Evolutionary conservation across 1,139 yeast genomes (phyloP), one percentile per base, ranked within the genome.

Genomic region (Suhomyces kunorum): DNA sequence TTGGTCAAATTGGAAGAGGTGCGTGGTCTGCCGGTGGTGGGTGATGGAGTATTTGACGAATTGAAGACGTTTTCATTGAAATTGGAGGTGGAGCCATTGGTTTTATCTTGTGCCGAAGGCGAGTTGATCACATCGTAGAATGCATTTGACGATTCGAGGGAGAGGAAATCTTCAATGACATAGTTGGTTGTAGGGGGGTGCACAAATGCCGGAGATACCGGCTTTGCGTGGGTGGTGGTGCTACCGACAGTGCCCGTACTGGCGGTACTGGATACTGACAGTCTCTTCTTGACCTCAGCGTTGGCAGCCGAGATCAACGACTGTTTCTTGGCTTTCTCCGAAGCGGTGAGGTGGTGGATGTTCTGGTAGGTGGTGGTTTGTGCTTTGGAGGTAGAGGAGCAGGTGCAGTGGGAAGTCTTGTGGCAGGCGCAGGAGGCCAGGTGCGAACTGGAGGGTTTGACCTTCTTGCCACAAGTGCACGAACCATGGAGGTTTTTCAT

Each of bases 381-480:
- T 4, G 33, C 42, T 34, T 50, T 47, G 31, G 44, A 37, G n/a
- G 47, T 38, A 18, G 64, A 57, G 36, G 76, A 71, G 56, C 90
- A 84, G 4, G 83, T 74, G 55, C 90, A 84, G 42, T 72, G 73
- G 30, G 78, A 71, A 39, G 71, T 74, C 34, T 71, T 70, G 54
- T 74, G 76, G 53, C 83, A 75, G 24, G 75, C 69, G 59, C 89
- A 83, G 23, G 72, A 74, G 29, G 80, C 72, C 31, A 62, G 56
- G 49, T 72, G 80, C 28, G 47, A 37, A 39, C 57, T 73, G 42
- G 61, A 79, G 65, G 60, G 64, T 70, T 61, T 74, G 53, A 73
- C 71, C 63, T 65, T 71, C 46, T 78, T 72, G 8, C 86, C 84
- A 66, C 98, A 90, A 6, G 80, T 69, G 61, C 97, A 89, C 36